Evolutionary conservation across 306 rosid species (phyloP).

Genomic region (Cyclanthera cordifolia): DNA sequence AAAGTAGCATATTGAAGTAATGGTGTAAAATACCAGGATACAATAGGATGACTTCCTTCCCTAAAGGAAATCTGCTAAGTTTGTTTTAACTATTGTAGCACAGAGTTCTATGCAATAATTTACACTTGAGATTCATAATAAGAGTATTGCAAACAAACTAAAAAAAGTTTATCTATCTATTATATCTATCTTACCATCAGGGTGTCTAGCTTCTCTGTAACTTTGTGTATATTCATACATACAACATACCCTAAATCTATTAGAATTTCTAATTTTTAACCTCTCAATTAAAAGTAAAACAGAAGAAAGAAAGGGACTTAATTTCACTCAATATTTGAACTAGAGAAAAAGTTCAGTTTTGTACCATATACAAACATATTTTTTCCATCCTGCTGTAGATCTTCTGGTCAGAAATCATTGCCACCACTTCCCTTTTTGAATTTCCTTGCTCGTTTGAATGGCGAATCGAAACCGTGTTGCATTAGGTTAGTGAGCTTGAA

Average conservation of each 20-base stretch:
- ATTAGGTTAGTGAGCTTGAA: not conserved
- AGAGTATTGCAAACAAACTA: not conserved
- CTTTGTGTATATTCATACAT: not conserved
- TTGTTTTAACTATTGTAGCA: not conserved
- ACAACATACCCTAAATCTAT: not conserved
- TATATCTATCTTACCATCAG: not conserved
- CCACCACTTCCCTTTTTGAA: not conserved
- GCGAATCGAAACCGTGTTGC: not conserved
- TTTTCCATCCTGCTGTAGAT: conserved; percentile 3
- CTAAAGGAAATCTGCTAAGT: not conserved
- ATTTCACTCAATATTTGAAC: conserved; percentile 13
- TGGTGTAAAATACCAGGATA: not conserved
- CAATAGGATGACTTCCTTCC: not conserved
- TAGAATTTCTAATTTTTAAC: not conserved
- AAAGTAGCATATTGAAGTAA: not conserved
- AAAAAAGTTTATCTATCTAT: not conserved
- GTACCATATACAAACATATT: conserved; percentile 9
- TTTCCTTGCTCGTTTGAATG: not conserved
- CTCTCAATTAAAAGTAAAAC: not conserved
- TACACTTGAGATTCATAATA: conserved; percentile 6
- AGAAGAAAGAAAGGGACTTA: not conserved
- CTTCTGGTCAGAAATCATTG: conserved; percentile 10
- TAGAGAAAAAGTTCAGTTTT: conserved; percentile 7
- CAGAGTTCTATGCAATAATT: not conserved
- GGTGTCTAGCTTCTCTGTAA: conserved; percentile 3